Percentiles rank a stretch among this genome's conserved stretches.
These are phyloP conservation scores for Nicotiana paniculata DNA, from an alignment of 257 asterid species.

Conservation along the genomic window DNA sequence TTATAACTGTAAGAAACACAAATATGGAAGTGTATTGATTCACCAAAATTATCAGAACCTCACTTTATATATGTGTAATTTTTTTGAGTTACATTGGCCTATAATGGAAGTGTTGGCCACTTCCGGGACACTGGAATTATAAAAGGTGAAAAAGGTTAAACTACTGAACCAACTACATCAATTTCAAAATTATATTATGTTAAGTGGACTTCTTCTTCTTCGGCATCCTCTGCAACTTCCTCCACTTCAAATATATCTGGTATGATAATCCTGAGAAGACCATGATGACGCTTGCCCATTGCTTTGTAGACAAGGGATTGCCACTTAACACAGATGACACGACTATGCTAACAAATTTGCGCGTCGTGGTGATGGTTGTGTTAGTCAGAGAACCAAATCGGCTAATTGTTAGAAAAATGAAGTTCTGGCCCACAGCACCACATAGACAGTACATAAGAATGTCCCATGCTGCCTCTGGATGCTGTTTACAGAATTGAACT, in stretches of 20 bases:
- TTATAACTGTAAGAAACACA: neutral
- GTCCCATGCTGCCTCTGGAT: conserved; percentile 96
- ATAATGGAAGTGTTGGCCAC: neutral
- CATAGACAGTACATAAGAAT: conserved; percentile 77
- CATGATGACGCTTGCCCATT: conserved; percentile 85
- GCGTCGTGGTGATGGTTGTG: conserved; percentile 90
- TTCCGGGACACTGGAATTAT: neutral
- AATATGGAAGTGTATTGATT: neutral
- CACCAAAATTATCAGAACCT: neutral
- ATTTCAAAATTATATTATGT: neutral
- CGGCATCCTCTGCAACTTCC: conserved; percentile 54
- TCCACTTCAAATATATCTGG: conserved; percentile 86
- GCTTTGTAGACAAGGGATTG: conserved; percentile 70
- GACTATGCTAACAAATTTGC: conserved; percentile 96
- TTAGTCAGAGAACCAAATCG: conserved; percentile 85
- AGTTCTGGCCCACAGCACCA: conserved; percentile 90
- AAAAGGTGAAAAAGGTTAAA: neutral
- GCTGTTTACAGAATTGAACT: conserved; percentile 64
- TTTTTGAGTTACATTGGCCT: neutral
- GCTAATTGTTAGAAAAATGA: conserved; percentile 79
- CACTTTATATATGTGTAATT: neutral
- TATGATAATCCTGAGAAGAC: conserved; percentile 85
- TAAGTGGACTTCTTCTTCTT: conserved; percentile 65
- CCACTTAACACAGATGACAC: conserved; percentile 82
- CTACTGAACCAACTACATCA: neutral